Base-by-base conservation (phyloP, 768 basidiomycete species). In the Podaxis sp. region DNA sequence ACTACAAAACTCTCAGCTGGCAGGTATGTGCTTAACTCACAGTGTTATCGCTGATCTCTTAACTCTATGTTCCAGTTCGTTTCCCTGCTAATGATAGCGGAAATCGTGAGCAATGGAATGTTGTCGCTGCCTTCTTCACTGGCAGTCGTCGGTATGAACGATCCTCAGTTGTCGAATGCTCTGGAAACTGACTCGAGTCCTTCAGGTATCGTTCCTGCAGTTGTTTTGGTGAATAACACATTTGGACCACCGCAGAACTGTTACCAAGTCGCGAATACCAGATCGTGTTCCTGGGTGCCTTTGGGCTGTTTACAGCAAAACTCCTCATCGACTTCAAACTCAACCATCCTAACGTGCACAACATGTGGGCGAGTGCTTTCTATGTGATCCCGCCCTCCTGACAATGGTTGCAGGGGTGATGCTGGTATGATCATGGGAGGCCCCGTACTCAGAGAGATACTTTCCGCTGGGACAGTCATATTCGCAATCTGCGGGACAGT, bases 81-180 rank as follows among this genome's bases (percentile, higher is more conserved):
- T 7, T 71, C 75, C 26, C 65, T 83, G 56, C 70, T 85, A 20
- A 85, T 85, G 84, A 83, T 84, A 57, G 82, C 83, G 48, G 83
- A 84, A 68, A 83, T 84, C 26, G 82, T 85, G 37, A 81, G 80
- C 70, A 84, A 84, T 69, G 84, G 83, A 11, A 82, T 84, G 78
- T 68, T 84, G 15, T 83, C 83, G 15, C 73, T 85, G 5, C 83
- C 84, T 0, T 81, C 78, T 51, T 75, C 82, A 12, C 75, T 84
- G 62, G 84, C 83, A 6, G 79, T 77, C 2, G 82, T 84, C 56
- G 83, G 82, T 82, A 66, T 64, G 74, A 36, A 48, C 20, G 8
- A 46, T 20, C n/a, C 17, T n/a, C 44, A 46, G 17, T 8, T 20
- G 8, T 20, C 15, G n/a, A n/a, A 17, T 8, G 44, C n/a, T 20